Percentiles rank a stretch among this genome's conserved stretches.
Conservation (phyloP, 202 grass and related monocot species). For the Bolboschoenoplectus hybrid region DNA sequence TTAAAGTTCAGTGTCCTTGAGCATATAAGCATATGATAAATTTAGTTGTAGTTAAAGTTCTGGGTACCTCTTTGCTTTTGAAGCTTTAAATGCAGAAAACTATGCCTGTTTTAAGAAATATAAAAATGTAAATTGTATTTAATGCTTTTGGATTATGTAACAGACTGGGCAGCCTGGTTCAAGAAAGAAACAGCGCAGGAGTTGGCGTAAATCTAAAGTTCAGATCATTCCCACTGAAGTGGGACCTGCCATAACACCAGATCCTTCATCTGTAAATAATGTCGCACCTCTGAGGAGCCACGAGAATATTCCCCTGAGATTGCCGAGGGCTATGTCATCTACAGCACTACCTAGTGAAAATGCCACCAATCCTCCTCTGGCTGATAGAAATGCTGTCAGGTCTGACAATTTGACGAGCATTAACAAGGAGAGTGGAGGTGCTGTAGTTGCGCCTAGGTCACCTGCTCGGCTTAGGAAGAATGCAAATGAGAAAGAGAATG, state of each 20-base stretch:
- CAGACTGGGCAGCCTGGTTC: constrained; percentile 46
- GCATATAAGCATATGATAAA: background rate
- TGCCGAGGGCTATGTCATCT: constrained; percentile 77
- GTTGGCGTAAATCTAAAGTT: constrained; percentile 71
- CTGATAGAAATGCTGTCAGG: constrained; percentile 64
- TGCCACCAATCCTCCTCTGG: constrained; percentile 52
- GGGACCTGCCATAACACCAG: background rate
- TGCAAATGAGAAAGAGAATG: constrained; percentile 85
- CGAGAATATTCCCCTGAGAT: constrained; percentile 62
- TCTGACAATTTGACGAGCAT: constrained; percentile 42
- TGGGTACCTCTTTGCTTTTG: background rate
- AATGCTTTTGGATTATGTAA: constrained; percentile 32
- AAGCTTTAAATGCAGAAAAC: background rate
- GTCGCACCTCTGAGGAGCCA: constrained; percentile 39
- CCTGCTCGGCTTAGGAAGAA: constrained; percentile 51
- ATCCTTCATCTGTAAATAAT: constrained; percentile 31
- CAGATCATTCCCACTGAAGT: constrained; percentile 56
- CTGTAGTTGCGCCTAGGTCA: constrained; percentile 44
- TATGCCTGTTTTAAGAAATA: constrained; percentile 14
- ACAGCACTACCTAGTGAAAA: constrained; percentile 17
- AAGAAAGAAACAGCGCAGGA: constrained; percentile 61
- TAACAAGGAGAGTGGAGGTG: constrained; percentile 56
- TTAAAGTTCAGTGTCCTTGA: background rate
- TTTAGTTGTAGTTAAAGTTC: background rate
- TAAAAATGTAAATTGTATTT: background rate